Base-by-base conservation (phyloP, 495 filamentous ascomycete species). In the Cenococcum geophilum region DNA sequence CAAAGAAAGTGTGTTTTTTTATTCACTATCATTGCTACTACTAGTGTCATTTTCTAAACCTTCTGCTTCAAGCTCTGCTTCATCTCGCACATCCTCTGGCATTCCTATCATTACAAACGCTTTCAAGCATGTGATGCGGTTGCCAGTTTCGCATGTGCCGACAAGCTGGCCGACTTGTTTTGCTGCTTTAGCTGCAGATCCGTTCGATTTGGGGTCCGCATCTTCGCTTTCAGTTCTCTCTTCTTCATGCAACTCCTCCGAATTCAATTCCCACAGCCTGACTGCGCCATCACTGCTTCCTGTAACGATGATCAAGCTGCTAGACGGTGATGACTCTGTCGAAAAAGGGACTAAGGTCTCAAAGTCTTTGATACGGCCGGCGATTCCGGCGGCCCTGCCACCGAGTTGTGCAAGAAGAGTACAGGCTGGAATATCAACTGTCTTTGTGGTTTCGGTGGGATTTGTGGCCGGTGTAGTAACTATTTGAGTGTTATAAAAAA, bases 331-430 rank as follows among this genome's bases (percentile, higher is more conserved):
- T n/a, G 20, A 20, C 9, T 56, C 23, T 21, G 27, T 20, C 4
- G 62, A 48, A 10, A 43, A 5, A 23, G 27, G 32, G 40, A 20
- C 21, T 4, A 95, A 69, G 10, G 89, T 75, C 5, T 80, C 77
- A 69, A 97, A 97, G 68, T 96, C 95, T 74, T 97, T 98, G 68
- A 97, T 83, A 47, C 93, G 82, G 5, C 83, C 83, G 3, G 75
- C 70, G 42, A 91, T 77, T 0, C 83, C 87, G 6, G 79, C 78
- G 56, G 81, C 77, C 64, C 79, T 83, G 3, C 92, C 92, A 37
- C 91, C 93, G 40, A 97, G 70, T 66, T 91, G 84, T 34, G 86
- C 87, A n/a, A 96, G 69, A 5, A 80, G 76, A 57, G 74, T 82
- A 69, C 75, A 84, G 65, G 71, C 73, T 64, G 78, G 77, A 48